phyloP scores from a whole-genome alignment of 345 rosid species.

The Hibiscus mutabilis region DNA sequence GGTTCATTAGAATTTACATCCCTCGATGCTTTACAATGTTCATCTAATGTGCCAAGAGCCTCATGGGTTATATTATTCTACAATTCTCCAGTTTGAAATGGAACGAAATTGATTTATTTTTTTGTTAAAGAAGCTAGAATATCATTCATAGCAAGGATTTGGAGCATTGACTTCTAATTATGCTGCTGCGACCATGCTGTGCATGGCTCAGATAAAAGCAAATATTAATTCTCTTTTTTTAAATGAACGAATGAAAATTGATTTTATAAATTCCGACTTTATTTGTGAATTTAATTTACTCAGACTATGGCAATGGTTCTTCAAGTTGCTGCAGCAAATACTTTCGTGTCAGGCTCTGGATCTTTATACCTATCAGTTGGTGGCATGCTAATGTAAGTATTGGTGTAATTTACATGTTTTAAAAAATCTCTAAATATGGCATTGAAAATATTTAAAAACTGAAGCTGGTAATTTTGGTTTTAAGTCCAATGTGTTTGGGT shows the following conservation, averaged over 20 bases:
- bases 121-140: constrained; percentile 1
- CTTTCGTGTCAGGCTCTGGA: constrained; percentile 31
- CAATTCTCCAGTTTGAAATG: not conserved
- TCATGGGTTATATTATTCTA: too few species aligned
- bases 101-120: not conserved
- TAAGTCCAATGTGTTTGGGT: not conserved
- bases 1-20: not conserved
- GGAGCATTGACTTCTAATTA: too few species aligned
- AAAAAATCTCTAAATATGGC: too few species aligned
- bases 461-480: too few species aligned
- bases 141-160: not conserved
- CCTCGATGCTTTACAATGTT: not conserved
- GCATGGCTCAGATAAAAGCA: not conserved
- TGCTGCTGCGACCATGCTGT: too few species aligned
- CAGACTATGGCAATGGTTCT: constrained; percentile 79
- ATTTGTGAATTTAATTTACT: constrained; percentile 18
- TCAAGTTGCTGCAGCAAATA: constrained; percentile 69
- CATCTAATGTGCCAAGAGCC: too few species aligned
- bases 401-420: not conserved
- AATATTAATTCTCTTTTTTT: not conserved
- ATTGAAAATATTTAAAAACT: too few species aligned
- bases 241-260: not conserved
- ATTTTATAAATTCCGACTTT: too few species aligned
- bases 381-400: constrained; percentile 77
- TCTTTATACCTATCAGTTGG: constrained; percentile 74